phyloP scores from a whole-genome alignment of 345 rosid genomes.

The Linum lewisii region DNA sequence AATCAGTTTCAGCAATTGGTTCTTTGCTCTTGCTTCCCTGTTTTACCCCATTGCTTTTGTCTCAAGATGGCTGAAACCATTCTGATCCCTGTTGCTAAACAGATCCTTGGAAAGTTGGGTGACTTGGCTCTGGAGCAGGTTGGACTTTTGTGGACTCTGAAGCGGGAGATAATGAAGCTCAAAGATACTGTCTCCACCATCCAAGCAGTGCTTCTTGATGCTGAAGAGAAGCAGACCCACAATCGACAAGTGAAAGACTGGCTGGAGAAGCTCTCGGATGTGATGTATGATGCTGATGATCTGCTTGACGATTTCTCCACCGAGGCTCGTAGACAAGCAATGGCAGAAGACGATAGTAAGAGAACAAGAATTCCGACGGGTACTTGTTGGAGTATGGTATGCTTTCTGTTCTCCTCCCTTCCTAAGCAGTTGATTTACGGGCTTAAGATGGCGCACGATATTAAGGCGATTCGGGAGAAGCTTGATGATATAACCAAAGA shows the following conservation, averaged over 20 bases:
- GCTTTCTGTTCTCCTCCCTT: background rate
- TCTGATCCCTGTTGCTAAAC: too few species aligned
- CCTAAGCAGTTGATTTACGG: background rate
- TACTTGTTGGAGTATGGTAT: background rate
- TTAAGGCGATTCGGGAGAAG: slow-evolving; percentile 11
- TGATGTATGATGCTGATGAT: slow-evolving; percentile 17
- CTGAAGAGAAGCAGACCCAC: slow-evolving; percentile 11
- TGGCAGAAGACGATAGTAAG: too few species aligned
- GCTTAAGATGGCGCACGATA: slow-evolving; percentile 8
- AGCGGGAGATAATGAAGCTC: background rate
- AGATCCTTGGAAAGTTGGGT: too few species aligned
- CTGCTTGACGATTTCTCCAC: slow-evolving; percentile 17
- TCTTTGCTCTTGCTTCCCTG: too few species aligned
- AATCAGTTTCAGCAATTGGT: too few species aligned
- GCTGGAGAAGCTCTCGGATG: slow-evolving; percentile 17
- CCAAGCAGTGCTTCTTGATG: slow-evolving; percentile 20
- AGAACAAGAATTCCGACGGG: background rate
- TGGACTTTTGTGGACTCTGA: background rate
- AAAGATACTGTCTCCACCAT: background rate
- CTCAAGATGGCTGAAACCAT: too few species aligned
- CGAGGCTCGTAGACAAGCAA: too few species aligned
- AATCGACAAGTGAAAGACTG: slow-evolving; percentile 7
- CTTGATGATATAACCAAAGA: slow-evolving; percentile 13
- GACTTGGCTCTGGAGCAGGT: background rate
- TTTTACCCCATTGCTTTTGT: too few species aligned